A percentile compares a stretch with the other conserved stretches of the same genome.
phyloP scores from a whole-genome alignment of 345 rosid genomes.

The Streptanthus diversifolius region DNA sequence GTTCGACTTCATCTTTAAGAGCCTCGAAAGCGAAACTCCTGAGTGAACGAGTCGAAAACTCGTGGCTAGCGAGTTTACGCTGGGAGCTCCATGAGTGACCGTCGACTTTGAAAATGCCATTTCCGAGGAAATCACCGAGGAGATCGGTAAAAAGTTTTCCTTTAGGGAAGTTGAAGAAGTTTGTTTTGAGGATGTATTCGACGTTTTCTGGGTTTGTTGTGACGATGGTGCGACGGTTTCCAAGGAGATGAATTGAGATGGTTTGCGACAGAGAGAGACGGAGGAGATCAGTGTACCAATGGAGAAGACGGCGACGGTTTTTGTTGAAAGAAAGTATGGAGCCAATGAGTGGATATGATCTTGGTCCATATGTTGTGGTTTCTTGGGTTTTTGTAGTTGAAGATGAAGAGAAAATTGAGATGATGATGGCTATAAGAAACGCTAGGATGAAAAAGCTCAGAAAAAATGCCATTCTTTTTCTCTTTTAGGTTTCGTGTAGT shows the following conservation, averaged over 20 bases:
- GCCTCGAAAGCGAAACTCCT: constrained; percentile 47
- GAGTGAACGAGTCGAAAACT: constrained; percentile 50
- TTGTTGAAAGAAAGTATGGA: constrained; percentile 22
- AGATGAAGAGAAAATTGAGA: background rate
- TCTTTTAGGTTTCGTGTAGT: background rate
- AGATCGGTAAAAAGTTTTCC: constrained; percentile 56
- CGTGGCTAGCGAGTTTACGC: constrained; percentile 58
- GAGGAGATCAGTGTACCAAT: constrained; percentile 24
- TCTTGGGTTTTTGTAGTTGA: background rate
- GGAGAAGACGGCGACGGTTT: constrained; percentile 31
- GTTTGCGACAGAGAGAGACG: constrained; percentile 19
- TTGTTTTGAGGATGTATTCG: constrained; percentile 58
- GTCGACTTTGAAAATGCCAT: constrained; percentile 69
- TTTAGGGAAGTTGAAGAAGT: constrained; percentile 64
- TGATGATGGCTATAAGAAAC: background rate
- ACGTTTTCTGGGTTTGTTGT: constrained; percentile 58
- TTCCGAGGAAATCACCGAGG: constrained; percentile 66
- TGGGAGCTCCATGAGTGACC: constrained; percentile 68
- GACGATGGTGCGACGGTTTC: constrained; percentile 42
- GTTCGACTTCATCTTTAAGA: constrained; percentile 39
- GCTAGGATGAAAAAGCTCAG: background rate
- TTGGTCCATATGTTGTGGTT: constrained; percentile 6
- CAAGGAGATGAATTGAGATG: constrained; percentile 15
- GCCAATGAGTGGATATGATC: constrained; percentile 30
- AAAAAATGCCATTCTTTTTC: background rate